These are phyloP conservation scores for Phytophthora pini DNA, from an alignment of 352 stramenopile genomes.

Conservation along the genomic window DNA sequence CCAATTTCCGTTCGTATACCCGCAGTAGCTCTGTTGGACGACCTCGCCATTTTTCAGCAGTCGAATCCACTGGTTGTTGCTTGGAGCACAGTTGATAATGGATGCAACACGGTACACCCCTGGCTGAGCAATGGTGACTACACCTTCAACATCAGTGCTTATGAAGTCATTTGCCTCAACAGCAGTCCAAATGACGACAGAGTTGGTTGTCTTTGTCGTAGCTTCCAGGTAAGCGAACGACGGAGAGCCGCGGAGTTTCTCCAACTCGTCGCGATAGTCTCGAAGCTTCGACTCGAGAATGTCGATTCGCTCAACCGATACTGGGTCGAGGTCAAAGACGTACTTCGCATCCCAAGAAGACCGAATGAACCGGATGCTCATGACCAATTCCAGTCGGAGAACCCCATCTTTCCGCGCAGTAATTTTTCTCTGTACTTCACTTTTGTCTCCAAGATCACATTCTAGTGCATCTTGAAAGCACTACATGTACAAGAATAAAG, in stretches of 20 bases:
- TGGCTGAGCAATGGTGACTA: background rate
- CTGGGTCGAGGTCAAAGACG: background rate
- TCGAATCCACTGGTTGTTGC: too few species aligned
- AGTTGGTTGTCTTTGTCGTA: background rate
- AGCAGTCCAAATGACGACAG: background rate
- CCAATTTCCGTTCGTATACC: too few species aligned
- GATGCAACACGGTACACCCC: too few species aligned
- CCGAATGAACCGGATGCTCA: slow-evolving; percentile 10
- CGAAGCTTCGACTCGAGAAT: slow-evolving; percentile 12
- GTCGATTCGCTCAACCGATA: slow-evolving; percentile 8
- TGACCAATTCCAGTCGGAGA: slow-evolving; percentile 5
- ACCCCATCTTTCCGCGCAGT: background rate
- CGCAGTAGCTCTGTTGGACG: too few species aligned
- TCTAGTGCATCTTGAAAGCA: slow-evolving; percentile 24
- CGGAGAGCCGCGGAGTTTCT: background rate
- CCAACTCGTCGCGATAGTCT: slow-evolving; percentile 2
- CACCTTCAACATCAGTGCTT: background rate
- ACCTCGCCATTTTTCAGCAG: too few species aligned
- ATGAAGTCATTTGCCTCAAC: background rate
- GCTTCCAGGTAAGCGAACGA: background rate
- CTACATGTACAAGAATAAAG: background rate
- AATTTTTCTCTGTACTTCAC: slow-evolving; percentile 14
- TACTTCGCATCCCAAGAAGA: slow-evolving; percentile 7
- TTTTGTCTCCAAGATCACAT: slow-evolving; percentile 1
- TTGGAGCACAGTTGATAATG: too few species aligned